Conservation (phyloP, 306 rosid species). For the Chamaecrista fasciculata region DNA sequence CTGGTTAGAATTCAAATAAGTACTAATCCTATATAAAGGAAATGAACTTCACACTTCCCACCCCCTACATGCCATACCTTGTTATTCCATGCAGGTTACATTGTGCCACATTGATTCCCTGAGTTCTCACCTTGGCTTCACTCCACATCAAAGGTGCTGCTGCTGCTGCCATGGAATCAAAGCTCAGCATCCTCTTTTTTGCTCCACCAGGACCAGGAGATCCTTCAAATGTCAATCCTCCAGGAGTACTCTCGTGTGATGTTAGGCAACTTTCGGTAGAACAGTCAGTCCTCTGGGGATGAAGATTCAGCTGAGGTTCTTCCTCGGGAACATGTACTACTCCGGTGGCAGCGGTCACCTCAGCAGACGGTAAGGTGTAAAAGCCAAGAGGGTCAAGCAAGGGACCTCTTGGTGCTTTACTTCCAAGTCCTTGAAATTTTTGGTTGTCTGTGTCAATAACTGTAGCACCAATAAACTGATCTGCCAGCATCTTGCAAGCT, state of each 20-base stretch:
- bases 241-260: constrained; percentile 81
- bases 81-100: constrained; percentile 56
- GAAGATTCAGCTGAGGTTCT: constrained; percentile 51
- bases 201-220: constrained; percentile 51
- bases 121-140: constrained; percentile 71
- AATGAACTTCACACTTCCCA: constrained; percentile 19
- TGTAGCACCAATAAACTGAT: constrained; percentile 78
- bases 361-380: constrained; percentile 56
- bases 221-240: constrained; percentile 73
- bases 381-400: constrained; percentile 71
- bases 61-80: constrained; percentile 66
- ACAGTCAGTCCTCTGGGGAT: constrained; percentile 75
- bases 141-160: constrained; percentile 65
- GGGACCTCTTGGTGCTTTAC: constrained; percentile 54
- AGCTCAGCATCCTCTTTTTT: constrained; percentile 53
- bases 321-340: constrained; percentile 53
- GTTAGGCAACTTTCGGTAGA: constrained; percentile 97
- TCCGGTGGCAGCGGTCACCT: constrained; percentile 45
- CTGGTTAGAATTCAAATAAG: constrained; percentile 31
- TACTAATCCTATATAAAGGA: constrained; percentile 27
- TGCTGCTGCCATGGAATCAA: constrained; percentile 51
- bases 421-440: constrained; percentile 58
- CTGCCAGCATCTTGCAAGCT: constrained; percentile 97
- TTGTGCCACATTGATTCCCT: constrained; percentile 61
- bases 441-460: constrained; percentile 63